phyloP scores from a whole-genome alignment of 1,139 yeast species.

The Magnusiomyces paraingens region DNA sequence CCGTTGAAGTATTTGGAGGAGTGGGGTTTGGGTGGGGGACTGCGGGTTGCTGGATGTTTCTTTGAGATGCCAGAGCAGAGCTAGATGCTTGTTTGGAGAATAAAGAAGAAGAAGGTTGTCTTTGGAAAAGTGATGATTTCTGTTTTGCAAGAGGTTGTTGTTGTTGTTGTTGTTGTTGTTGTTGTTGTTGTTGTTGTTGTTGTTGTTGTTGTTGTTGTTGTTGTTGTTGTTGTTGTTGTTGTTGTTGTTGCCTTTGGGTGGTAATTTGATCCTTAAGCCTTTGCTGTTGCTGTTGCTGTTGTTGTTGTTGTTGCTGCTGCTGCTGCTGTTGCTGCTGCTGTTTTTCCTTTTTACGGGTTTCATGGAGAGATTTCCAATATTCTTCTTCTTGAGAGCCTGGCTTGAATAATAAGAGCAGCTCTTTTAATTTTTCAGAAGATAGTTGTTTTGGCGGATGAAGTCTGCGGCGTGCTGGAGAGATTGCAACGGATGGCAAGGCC shows the following conservation, averaged over 20 bases:
- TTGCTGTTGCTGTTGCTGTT: slow-evolving; percentile 10
- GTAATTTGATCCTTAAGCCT: slow-evolving; percentile 17
- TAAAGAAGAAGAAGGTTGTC: neutral
- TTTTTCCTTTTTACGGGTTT: slow-evolving; percentile 7
- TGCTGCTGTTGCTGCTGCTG: neutral
- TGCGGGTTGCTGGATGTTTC: neutral
- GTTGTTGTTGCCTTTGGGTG: slow-evolving; percentile 1
- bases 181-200: slow-evolving; percentile 11
- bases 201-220: slow-evolving; percentile 8
- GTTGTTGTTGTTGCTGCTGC: slow-evolving; percentile 4
- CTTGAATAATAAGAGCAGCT: slow-evolving; percentile 21
- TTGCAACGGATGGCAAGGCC: no score
- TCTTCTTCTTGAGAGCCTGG: slow-evolving; percentile 18
- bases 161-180: neutral
- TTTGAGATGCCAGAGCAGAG: neutral
- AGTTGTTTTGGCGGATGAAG: slow-evolving; percentile 18
- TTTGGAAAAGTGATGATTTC: neutral
- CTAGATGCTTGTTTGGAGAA: neutral
- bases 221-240: neutral
- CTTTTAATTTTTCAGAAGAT: slow-evolving; percentile 24
- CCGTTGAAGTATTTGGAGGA: no score
- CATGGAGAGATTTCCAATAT: slow-evolving; percentile 16
- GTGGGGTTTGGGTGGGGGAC: neutral
- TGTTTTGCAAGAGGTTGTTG: neutral
- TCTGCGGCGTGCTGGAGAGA: neutral